Evolutionary conservation across 169 alveolate genomes (phyloP).

Genomic region (Plasmodium gonderi): DNA sequence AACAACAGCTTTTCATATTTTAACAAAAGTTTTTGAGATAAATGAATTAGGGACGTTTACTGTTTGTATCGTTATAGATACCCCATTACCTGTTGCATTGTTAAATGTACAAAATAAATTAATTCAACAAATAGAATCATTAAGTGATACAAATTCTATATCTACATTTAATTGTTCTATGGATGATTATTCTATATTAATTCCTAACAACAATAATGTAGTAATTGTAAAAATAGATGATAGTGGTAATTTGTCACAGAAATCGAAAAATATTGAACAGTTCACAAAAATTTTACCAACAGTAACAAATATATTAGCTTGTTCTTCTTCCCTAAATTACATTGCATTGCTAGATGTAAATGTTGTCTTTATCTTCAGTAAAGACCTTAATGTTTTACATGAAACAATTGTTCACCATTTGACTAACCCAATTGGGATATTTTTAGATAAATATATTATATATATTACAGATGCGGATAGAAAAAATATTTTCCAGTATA

Average conservation of each 20-base stretch:
- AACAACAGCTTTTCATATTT: neutral
- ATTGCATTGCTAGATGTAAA: neutral
- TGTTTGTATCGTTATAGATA: neutral
- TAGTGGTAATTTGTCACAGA: neutral
- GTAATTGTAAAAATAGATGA: neutral
- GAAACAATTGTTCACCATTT: slow-evolving; percentile 28
- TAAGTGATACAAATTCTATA: neutral
- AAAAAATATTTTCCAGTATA: slow-evolving; percentile 24
- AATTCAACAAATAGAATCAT: slow-evolving; percentile 10
- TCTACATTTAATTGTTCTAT: slow-evolving; percentile 18
- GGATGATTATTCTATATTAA: neutral
- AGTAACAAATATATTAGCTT: slow-evolving; percentile 3
- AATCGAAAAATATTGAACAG: neutral
- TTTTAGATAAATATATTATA: slow-evolving; percentile 18
- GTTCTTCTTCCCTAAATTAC: neutral
- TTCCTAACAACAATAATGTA: neutral
- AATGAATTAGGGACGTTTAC: slow-evolving; percentile 15
- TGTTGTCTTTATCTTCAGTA: neutral
- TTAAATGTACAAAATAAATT: slow-evolving; percentile 39
- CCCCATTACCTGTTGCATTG: neutral
- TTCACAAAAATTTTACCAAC: neutral
- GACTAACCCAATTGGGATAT: slow-evolving; percentile 44
- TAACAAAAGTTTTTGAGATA: slow-evolving; percentile 12
- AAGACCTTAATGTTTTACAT: neutral
- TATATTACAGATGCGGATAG: slow-evolving; percentile 47